Conservation (phyloP, 108 stramenopile species). For the Aureococcus anophagefferens region DNA sequence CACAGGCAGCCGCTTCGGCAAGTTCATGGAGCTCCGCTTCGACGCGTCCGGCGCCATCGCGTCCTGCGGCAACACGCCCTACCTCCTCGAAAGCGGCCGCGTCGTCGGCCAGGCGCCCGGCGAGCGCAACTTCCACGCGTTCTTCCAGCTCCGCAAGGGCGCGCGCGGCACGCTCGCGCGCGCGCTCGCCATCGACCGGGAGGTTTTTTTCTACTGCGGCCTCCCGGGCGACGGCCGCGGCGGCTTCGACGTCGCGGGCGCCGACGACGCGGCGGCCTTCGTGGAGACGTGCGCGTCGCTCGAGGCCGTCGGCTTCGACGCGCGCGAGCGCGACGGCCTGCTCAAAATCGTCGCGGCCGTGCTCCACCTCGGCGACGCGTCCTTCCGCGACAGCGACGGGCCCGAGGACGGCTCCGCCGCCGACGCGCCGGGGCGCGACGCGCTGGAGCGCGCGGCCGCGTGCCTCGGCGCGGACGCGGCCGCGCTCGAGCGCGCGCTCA, state of each 20-base stretch:
- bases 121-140: slow-evolving; percentile 76
- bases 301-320: slow-evolving; percentile 64
- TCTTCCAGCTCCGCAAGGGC: slow-evolving; percentile 47
- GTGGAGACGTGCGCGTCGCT: slow-evolving; percentile 67
- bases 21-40: slow-evolving; percentile 57
- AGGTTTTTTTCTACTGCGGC: slow-evolving; percentile 16
- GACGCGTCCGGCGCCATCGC: slow-evolving; percentile 58
- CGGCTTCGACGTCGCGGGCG: neutral
- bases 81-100: slow-evolving; percentile 87
- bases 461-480: neutral
- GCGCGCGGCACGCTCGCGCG: no score
- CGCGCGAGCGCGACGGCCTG: slow-evolving; percentile 57
- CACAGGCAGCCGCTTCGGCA: slow-evolving; percentile 42
- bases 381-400: no score
- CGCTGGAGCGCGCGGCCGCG: no score
- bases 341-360: slow-evolving; percentile 70
- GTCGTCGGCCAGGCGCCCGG: slow-evolving; percentile 52
- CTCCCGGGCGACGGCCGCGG: neutral
- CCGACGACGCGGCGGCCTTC: slow-evolving; percentile 72
- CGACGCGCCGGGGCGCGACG: slow-evolving; percentile 9
- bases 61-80: slow-evolving; percentile 76
- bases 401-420: no score
- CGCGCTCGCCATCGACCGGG: neutral
- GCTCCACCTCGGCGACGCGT: slow-evolving; percentile 77
- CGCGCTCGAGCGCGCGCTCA: neutral